These are phyloP conservation scores for Fraxinus nigra DNA, from an alignment of 305 asterid species.

Conservation along the genomic window DNA sequence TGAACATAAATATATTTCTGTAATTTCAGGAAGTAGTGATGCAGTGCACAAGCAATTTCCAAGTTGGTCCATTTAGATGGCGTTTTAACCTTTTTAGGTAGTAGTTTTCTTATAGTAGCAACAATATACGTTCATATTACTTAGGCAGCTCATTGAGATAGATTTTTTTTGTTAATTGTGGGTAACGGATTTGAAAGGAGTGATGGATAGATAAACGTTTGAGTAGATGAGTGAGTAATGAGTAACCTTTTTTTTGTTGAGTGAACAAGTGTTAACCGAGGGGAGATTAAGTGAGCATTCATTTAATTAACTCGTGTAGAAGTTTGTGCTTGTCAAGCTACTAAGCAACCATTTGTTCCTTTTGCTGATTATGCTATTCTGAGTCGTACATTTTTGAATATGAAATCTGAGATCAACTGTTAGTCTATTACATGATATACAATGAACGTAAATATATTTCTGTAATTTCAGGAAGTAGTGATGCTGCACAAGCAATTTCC, in stretches of 20 bases:
- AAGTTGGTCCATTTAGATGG: no score
- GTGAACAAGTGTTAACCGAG: no score
- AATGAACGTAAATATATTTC: background rate
- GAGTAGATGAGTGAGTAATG: no score
- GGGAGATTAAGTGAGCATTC: background rate
- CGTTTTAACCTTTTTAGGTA: no score
- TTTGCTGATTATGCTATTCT: background rate
- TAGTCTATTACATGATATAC: background rate
- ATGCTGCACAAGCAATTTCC: background rate
- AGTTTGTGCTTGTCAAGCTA: background rate
- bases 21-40: background rate
- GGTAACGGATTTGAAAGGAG: background rate
- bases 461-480: background rate
- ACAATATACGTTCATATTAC: background rate
- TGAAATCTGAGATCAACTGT: background rate
- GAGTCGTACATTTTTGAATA: background rate
- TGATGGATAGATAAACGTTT: no score
- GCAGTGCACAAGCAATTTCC: background rate
- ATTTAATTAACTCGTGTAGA: background rate
- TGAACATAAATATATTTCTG: background rate
- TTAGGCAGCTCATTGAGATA: background rate
- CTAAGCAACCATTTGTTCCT: background rate
- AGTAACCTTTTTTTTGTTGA: no score
- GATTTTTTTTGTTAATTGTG: background rate
- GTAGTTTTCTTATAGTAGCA: no score